Conservation (phyloP, 1,139 yeast species). For the Sugiyamaella japonica region DNA sequence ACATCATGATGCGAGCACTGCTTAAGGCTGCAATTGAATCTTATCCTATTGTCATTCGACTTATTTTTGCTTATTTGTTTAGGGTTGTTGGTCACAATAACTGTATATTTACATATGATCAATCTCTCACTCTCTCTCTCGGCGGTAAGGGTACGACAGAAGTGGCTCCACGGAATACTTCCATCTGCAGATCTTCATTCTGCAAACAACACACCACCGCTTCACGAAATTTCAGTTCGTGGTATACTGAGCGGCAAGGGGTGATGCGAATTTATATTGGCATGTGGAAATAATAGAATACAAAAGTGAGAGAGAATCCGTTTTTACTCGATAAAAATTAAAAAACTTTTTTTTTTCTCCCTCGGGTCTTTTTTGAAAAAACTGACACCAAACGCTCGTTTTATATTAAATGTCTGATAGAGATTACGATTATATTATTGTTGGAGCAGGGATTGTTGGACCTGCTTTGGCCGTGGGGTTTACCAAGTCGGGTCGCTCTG, state of each 20-base stretch:
- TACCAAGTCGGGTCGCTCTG: constrained; percentile 85
- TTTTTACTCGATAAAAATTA: background rate
- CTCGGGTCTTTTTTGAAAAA: background rate
- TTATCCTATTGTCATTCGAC: too few species aligned
- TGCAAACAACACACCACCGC: constrained; percentile 15
- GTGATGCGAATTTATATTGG: background rate
- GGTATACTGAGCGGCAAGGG: constrained; percentile 3
- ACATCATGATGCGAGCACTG: background rate
- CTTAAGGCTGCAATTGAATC: background rate
- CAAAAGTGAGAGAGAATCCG: constrained; percentile 1
- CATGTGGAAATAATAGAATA: constrained; percentile 1
- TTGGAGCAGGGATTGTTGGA: constrained; percentile 97
- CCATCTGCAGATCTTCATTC: background rate
- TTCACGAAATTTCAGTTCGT: constrained; percentile 7
- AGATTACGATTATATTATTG: constrained; percentile 60
- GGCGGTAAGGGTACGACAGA: constrained; percentile 1
- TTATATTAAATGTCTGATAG: constrained; percentile 12
- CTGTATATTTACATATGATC: too few species aligned
- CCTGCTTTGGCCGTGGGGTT: constrained; percentile 88
- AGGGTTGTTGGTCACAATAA: too few species aligned
- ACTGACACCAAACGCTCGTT: background rate
- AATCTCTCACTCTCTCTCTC: background rate
- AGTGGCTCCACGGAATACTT: constrained; percentile 12
- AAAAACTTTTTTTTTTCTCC: too few species aligned
- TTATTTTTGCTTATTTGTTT: too few species aligned